Evolutionary conservation across 2,329 filamentous ascomycete genomes (phyloP).

Genomic region (Talaromyces sp.): DNA sequence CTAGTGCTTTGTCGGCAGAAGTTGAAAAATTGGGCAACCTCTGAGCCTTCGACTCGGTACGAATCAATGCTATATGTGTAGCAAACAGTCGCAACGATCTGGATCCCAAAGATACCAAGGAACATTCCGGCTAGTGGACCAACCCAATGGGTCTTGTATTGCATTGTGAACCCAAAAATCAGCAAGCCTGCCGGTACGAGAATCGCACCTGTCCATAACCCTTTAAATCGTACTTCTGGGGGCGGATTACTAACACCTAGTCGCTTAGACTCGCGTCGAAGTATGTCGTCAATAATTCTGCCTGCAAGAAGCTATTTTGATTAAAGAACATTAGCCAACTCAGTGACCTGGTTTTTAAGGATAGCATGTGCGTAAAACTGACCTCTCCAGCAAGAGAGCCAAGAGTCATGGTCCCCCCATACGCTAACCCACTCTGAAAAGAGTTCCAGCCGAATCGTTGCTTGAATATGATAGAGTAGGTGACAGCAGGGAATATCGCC

Average conservation of each 20-base stretch:
- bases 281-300: not conserved
- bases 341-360: not conserved
- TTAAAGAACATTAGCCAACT: not conserved
- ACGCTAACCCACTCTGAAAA: slow-evolving; percentile 23
- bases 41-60: slow-evolving; percentile 3
- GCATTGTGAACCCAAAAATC: slow-evolving; percentile 4
- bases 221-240: slow-evolving; percentile 4
- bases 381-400: slow-evolving; percentile 5
- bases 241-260: slow-evolving; percentile 1
- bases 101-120: slow-evolving; percentile 3
- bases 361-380: not conserved
- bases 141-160: slow-evolving; percentile 4
- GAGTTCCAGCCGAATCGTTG: slow-evolving; percentile 25
- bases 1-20: slow-evolving; percentile 6
- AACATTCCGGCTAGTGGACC: slow-evolving; percentile 3
- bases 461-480: slow-evolving; percentile 24
- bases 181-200: slow-evolving; percentile 1
- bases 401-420: slow-evolving; percentile 18
- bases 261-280: not conserved
- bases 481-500: slow-evolving; percentile 27
- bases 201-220: slow-evolving; percentile 1
- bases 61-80: slow-evolving; percentile 10
- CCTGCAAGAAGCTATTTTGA: not conserved
- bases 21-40: slow-evolving; percentile 3
- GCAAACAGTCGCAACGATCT: slow-evolving; percentile 10